Conservation (phyloP, 208 protist species). For the Leishmania amazonensis region DNA sequence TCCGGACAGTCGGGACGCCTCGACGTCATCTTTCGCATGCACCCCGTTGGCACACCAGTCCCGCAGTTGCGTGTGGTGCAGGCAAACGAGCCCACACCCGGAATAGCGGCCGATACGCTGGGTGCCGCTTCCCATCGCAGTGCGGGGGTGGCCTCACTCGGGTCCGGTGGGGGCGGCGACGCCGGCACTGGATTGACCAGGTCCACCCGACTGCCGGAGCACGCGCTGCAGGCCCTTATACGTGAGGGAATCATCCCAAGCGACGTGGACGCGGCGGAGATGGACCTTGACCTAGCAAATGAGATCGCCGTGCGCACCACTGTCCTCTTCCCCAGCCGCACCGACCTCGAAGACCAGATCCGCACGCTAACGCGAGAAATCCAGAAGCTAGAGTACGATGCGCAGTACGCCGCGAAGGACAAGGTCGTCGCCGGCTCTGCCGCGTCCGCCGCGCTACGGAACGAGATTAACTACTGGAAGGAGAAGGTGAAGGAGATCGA, state of each 20-base stretch:
- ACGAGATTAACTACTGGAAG: constrained; percentile 72
- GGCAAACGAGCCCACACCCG: constrained; percentile 10
- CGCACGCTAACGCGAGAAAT: constrained; percentile 69
- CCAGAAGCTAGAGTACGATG: constrained; percentile 83
- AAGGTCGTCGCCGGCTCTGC: constrained; percentile 66
- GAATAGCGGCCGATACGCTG: constrained; percentile 5
- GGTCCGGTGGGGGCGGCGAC: neutral
- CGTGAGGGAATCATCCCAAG: constrained; percentile 62
- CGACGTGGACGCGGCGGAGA: constrained; percentile 56
- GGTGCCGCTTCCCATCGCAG: constrained; percentile 3
- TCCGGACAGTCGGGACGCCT: constrained; percentile 70
- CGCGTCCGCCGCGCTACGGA: constrained; percentile 63
- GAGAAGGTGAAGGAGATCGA: constrained; percentile 66
- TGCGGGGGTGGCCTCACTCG: neutral
- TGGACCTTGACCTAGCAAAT: constrained; percentile 79
- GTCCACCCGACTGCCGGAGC: constrained; percentile 52
- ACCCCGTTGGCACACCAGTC: constrained; percentile 67
- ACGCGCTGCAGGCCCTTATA: constrained; percentile 59
- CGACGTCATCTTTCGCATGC: constrained; percentile 88
- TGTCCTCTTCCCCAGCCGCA: constrained; percentile 75
- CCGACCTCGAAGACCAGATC: constrained; percentile 60
- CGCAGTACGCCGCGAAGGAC: constrained; percentile 81
- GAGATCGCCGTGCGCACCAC: constrained; percentile 78
- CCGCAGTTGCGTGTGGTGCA: constrained; percentile 41
- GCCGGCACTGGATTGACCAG: constrained; percentile 35